These are phyloP conservation scores for Leccinum obscurum DNA, from an alignment of 768 basidiomycete species.

Conservation along the genomic window DNA sequence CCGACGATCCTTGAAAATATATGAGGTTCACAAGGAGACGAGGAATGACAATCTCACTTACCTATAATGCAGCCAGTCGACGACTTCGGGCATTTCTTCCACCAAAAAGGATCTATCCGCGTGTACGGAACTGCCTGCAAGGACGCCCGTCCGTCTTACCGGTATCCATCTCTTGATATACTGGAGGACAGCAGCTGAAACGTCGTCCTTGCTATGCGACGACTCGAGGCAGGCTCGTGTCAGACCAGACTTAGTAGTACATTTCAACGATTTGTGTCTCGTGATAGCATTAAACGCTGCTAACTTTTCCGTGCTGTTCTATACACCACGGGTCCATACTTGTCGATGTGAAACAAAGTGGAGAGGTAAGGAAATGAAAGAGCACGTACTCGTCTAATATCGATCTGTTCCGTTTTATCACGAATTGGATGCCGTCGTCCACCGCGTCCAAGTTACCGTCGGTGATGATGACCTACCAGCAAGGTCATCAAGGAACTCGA, in stretches of 20 bases:
- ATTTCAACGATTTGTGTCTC: neutral
- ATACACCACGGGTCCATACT: constrained; percentile 93
- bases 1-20: constrained; percentile 59
- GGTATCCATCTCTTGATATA: constrained; percentile 92
- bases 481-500: neutral
- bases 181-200: constrained; percentile 57
- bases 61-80: constrained; percentile 85
- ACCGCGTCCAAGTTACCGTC: constrained; percentile 79
- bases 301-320: constrained; percentile 73
- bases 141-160: constrained; percentile 53
- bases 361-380: neutral
- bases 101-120: constrained; percentile 71
- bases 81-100: constrained; percentile 77
- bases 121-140: constrained; percentile 91
- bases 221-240: constrained; percentile 79
- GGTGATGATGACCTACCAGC: constrained; percentile 77
- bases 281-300: constrained; percentile 16
- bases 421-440: constrained; percentile 76
- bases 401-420: constrained; percentile 71
- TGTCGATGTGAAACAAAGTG: neutral
- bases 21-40: neutral
- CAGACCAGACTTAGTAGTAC: constrained; percentile 64
- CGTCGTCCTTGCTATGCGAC: constrained; percentile 57
- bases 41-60: constrained; percentile 23
- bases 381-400: constrained; percentile 64